phyloP scores from a whole-genome alignment of 192 early-diverging fungal genomes.

The Coemansia umbellata region DNA sequence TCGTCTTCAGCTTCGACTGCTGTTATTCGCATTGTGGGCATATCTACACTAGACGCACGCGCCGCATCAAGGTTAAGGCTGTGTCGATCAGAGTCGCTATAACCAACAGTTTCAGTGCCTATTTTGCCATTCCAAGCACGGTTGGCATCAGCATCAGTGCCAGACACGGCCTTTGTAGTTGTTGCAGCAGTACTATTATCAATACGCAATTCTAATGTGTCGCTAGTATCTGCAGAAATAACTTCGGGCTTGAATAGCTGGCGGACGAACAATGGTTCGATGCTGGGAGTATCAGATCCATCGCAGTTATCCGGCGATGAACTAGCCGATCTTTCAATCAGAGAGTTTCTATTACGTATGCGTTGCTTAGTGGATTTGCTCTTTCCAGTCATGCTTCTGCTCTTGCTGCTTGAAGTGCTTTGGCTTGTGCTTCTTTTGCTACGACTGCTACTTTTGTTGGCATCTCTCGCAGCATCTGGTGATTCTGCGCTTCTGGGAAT shows the following conservation, averaged over 20 bases:
- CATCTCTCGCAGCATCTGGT: not conserved
- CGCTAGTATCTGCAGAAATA: slow-evolving; percentile 1
- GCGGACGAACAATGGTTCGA: slow-evolving; percentile 46
- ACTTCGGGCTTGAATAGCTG: slow-evolving; percentile 30
- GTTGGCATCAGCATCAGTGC: not conserved
- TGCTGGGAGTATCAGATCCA: slow-evolving; percentile 3
- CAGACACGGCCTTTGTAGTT: not conserved
- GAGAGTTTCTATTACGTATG: no score
- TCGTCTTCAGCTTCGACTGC: slow-evolving; percentile 50
- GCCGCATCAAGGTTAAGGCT: slow-evolving; percentile 39
- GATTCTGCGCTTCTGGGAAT: slow-evolving; percentile 3
- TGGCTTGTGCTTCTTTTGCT: not conserved
- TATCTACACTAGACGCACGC: slow-evolving; percentile 24
- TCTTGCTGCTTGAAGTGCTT: not conserved
- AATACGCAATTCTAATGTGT: slow-evolving; percentile 18
- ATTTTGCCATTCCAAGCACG: slow-evolving; percentile 18
- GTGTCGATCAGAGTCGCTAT: slow-evolving; percentile 9
- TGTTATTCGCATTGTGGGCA: slow-evolving; percentile 45
- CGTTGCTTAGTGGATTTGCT: no score
- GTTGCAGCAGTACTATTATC: not conserved
- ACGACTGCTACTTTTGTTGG: not conserved
- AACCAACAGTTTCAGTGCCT: slow-evolving; percentile 12
- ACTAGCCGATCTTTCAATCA: not conserved
- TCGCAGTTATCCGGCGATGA: slow-evolving; percentile 15
- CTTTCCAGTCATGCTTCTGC: not conserved